Evolutionary conservation across 2,329 filamentous ascomycete species (phyloP), one percentile per base, ranked within the genome.

Genomic region (Calcarisporium arbuscula): DNA sequence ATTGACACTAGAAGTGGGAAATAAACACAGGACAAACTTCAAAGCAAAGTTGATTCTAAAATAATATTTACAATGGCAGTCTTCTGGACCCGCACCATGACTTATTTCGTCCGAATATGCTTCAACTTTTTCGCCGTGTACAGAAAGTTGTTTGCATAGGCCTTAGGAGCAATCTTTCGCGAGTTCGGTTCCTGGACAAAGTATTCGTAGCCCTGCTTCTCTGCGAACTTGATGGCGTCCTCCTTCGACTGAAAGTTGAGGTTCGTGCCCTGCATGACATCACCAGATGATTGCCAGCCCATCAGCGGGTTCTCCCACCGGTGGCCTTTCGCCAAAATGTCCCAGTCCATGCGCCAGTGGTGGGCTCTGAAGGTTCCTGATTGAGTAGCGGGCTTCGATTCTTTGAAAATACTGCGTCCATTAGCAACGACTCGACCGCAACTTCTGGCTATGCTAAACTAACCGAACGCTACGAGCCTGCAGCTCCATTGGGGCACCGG

Each of bases 121-220:
- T 95, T 96, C 59, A 96, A 69, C 75, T 90, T 92, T 63, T 77
- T 82, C 10, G 84, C 68, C 43, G 80, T 80, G 68, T 94, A 89
- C 44, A 89, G 57, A 64, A 96, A 98, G 69, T 96, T 95, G 65
- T 94, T 94, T 41, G 92, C 90, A 61, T 98, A 98, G 9, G 86
- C 84, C 77, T 98, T 98, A 41, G 88, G 85, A 12, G 79, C 68
- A 51, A 95, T 82, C 55, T 82, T 84, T 56, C 92, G 80, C 63
- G 79, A 77, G 55, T 95, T 94, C 22, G 92, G 90, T 67, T 96
- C 92, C 70, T 96, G 92, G 17, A 98, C 89, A 60, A 92, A 96
- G 65, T 95, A 98, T 60, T 98, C 90, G 59, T 98, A 98, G 22
- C 94, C 92, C 64, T 98, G 92, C 75, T 96, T 98, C 68, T 96